A percentile compares a stretch with the other conserved stretches of the same genome.
phyloP scores from a whole-genome alignment of 345 rosid species.

The Geranium rotundifolium region DNA sequence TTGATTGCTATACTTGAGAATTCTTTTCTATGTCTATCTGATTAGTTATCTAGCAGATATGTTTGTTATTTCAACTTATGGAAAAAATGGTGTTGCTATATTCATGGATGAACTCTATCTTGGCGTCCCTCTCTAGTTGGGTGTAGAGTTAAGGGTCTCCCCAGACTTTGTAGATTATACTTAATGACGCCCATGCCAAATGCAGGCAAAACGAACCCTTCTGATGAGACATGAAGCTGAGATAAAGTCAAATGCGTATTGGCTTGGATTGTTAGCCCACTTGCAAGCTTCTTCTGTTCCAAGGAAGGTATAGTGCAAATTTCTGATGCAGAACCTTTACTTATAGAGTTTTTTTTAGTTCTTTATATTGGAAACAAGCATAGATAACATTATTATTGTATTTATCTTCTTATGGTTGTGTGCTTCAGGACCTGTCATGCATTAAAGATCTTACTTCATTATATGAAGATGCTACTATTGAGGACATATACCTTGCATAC shows the following conservation, averaged over 20 bases:
- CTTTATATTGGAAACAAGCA: slow-evolving; percentile 5
- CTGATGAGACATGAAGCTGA: slow-evolving; percentile 99
- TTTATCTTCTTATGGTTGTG: not conserved
- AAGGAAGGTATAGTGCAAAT: slow-evolving; percentile 45
- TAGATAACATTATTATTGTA: not conserved
- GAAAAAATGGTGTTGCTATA: not conserved
- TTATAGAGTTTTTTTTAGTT: not conserved
- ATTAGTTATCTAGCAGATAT: not conserved
- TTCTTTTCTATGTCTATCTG: not conserved
- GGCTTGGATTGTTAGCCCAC: slow-evolving; percentile 97
- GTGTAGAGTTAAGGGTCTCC: too few relatives aligned
- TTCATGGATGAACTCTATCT: not conserved
- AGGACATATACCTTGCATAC: slow-evolving; percentile 79
- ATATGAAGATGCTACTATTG: slow-evolving; percentile 78
- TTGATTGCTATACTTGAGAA: slow-evolving; percentile 3
- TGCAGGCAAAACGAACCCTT: slow-evolving; percentile 91
- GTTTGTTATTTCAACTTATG: not conserved
- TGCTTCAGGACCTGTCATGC: slow-evolving; percentile 74
- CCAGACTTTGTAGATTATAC: not conserved
- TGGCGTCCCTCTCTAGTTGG: too few relatives aligned
- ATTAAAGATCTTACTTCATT: slow-evolving; percentile 74
- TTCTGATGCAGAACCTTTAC: slow-evolving; percentile 1
- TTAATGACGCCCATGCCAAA: slow-evolving; percentile 6
- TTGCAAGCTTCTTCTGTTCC: slow-evolving; percentile 92
- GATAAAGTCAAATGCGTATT: slow-evolving; percentile 96